A percentile compares a stretch with the other conserved stretches of the same genome.
Conservation (phyloP, 75 land plant species). For the Cryptomeria japonica region DNA sequence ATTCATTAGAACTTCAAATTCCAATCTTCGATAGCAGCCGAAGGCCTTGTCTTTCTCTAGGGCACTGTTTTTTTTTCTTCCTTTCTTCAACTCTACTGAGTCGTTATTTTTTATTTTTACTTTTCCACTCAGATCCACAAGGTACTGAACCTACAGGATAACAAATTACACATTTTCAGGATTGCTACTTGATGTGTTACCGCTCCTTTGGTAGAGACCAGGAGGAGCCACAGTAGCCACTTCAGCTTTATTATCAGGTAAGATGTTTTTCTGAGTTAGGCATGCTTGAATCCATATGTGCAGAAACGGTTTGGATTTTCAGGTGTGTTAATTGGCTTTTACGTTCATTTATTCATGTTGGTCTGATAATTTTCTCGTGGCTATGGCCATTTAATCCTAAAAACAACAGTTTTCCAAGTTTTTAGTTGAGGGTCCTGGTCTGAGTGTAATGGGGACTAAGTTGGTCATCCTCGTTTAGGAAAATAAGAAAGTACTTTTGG, state of each 20-base stretch:
- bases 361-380: not conserved
- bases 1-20: no score
- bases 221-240: not conserved
- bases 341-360: not conserved
- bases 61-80: no score
- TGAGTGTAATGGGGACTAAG: not conserved
- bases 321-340: not conserved
- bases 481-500: not conserved
- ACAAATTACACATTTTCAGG: not conserved
- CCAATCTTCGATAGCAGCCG: no score
- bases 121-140: not conserved
- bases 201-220: not conserved
- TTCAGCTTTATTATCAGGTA: not conserved
- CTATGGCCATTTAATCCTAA: not conserved
- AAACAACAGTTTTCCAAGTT: no score
- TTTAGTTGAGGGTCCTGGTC: not conserved
- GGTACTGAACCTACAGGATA: not conserved
- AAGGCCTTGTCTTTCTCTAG: no score
- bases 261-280: not conserved
- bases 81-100: not conserved
- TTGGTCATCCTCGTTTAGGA: not conserved
- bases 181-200: not conserved
- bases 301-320: not conserved
- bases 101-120: not conserved
- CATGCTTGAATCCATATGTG: not conserved